Conservation (phyloP, 306 rosid genomes). For the Comarum palustre region DNA sequence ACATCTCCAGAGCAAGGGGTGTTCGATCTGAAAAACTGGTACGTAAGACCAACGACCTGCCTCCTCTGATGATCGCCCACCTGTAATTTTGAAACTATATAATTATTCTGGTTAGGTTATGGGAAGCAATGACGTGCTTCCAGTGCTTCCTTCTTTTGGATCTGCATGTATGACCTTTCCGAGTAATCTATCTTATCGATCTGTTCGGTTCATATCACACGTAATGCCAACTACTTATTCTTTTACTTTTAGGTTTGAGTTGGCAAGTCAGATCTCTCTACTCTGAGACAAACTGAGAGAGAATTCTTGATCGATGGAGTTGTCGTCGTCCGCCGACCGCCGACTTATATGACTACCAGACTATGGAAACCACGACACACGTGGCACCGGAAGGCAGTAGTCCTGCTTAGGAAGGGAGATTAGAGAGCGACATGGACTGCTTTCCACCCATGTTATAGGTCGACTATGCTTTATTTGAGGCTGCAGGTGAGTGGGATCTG, state of each 20-base stretch:
- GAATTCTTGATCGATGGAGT: neutral
- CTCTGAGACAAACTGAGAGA: neutral
- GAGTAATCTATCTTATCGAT: neutral
- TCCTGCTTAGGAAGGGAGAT: neutral
- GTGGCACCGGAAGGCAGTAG: neutral
- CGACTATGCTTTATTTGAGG: neutral
- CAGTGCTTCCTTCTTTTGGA: neutral
- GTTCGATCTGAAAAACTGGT: slow-evolving; percentile 19
- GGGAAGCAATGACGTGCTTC: slow-evolving; percentile 13
- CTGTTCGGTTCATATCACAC: neutral
- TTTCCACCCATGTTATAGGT: neutral
- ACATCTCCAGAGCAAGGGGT: neutral
- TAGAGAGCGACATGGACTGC: neutral
- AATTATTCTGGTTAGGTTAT: slow-evolving; percentile 5
- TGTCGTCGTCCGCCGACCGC: neutral
- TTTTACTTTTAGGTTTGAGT: neutral
- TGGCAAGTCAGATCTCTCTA: slow-evolving; percentile 20
- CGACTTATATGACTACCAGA: neutral
- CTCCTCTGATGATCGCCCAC: no score
- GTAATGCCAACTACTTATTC: neutral
- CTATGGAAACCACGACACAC: neutral
- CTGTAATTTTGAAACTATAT: no score
- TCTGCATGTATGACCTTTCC: neutral
- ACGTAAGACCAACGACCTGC: slow-evolving; percentile 23
- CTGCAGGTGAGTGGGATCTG: neutral